Evolutionary conservation across 306 rosid species (phyloP).

Genomic region (Rosa multiflora): DNA sequence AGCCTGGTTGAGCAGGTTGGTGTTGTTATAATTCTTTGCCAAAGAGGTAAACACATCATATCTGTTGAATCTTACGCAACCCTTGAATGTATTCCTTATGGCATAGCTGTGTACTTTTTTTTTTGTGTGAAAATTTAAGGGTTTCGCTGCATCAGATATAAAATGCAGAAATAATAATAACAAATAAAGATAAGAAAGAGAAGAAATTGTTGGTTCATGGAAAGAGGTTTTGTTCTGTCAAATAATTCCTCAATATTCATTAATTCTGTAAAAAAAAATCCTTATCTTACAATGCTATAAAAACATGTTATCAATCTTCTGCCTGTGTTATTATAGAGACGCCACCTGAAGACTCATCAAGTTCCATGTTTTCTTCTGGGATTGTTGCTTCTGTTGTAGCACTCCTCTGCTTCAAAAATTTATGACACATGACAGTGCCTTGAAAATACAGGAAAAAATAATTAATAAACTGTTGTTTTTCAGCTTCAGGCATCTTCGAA

Average conservation of each 20-base stretch:
- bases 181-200: neutral
- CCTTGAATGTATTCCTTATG: too few species aligned
- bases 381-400: neutral
- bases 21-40: too few species aligned
- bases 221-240: neutral
- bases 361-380: neutral
- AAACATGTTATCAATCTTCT: conserved; percentile 1
- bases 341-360: neutral
- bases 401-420: conserved; percentile 23
- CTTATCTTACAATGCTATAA: neutral
- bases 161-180: too few species aligned
- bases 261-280: neutral
- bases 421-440: conserved; percentile 51
- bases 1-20: too few species aligned
- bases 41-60: too few species aligned
- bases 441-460: conserved; percentile 40
- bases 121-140: too few species aligned
- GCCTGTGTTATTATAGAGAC: conserved; percentile 1
- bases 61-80: too few species aligned
- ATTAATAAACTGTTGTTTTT: conserved; percentile 20
- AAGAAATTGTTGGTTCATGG: neutral
- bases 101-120: too few species aligned
- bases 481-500: conserved; percentile 33
- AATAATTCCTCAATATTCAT: neutral
- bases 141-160: too few species aligned